Conservation (phyloP, 805 yeast species). For the Barnettozyma sp. region DNA sequence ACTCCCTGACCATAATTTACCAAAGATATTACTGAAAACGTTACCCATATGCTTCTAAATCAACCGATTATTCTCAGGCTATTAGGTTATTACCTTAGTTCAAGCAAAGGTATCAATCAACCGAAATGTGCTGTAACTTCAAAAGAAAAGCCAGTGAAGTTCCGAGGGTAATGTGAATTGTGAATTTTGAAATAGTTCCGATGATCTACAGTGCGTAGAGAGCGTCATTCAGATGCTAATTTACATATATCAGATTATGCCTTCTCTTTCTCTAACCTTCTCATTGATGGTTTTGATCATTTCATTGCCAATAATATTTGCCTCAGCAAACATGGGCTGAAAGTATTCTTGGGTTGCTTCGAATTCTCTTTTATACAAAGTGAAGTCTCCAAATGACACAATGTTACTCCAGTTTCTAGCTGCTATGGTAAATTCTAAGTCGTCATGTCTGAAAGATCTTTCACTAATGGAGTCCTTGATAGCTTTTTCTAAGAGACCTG, state of each 20-base stretch:
- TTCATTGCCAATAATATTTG: slow-evolving; percentile 82
- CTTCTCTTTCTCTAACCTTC: slow-evolving; percentile 16
- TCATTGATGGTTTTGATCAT: slow-evolving; percentile 78
- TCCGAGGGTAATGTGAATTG: no score
- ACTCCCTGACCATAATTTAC: slow-evolving; percentile 81
- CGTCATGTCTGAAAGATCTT: slow-evolving; percentile 74
- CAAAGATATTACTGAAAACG: slow-evolving; percentile 79
- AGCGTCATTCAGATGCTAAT: no score
- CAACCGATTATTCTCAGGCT: no score
- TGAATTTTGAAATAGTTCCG: no score
- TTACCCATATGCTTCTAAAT: no score
- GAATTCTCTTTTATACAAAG: slow-evolving; percentile 63
- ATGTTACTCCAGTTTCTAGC: slow-evolving; percentile 83
- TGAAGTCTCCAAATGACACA: slow-evolving; percentile 68
- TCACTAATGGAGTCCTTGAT: slow-evolving; percentile 64
- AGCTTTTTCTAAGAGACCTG: slow-evolving; percentile 74
- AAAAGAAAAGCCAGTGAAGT: no score
- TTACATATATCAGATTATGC: no score
- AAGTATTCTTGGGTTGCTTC: slow-evolving; percentile 80
- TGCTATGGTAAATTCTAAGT: slow-evolving; percentile 85
- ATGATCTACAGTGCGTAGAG: no score
- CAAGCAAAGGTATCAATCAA: no score
- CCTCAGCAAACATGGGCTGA: slow-evolving; percentile 80
- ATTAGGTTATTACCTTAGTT: no score
- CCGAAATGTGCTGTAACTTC: no score